These are phyloP conservation scores for Calonectria pseudoturangicola DNA, from an alignment of 2,329 filamentous ascomycete genomes.

Conservation along the genomic window DNA sequence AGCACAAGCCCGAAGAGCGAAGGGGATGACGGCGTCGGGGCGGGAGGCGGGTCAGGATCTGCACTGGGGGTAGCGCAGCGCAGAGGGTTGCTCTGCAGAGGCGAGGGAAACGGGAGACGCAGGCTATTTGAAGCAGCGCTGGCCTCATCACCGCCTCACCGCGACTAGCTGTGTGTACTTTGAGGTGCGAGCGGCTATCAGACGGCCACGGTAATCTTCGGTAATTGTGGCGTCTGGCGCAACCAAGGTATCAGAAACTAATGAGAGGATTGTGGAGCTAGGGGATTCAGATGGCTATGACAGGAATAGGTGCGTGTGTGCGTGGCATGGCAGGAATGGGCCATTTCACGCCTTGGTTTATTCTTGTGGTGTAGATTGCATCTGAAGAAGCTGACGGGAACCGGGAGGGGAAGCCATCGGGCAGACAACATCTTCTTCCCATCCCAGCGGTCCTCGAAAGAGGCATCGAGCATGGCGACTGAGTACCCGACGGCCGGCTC, in stretches of 20 bases:
- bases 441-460: background rate
- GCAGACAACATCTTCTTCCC: background rate
- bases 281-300: conserved; percentile 11
- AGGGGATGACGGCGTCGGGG: conserved; percentile 19
- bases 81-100: conserved; percentile 9
- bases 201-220: conserved; percentile 32
- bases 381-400: background rate
- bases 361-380: conserved; percentile 3
- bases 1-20: conserved; percentile 21
- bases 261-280: conserved; percentile 33
- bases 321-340: conserved; percentile 6
- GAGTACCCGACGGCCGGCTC: background rate
- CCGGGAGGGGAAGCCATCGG: conserved; percentile 1
- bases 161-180: conserved; percentile 6
- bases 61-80: conserved; percentile 2
- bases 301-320: conserved; percentile 3
- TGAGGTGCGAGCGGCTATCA: conserved; percentile 28
- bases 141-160: conserved; percentile 27
- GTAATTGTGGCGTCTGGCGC: conserved; percentile 32
- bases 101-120: conserved; percentile 14
- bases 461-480: conserved; percentile 17
- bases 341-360: background rate
- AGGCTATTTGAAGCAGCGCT: conserved; percentile 18
- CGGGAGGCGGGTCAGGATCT: conserved; percentile 16
- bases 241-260: conserved; percentile 22